Conservation (phyloP, 2,329 filamentous ascomycete species). For the Penicillium vulpinum region DNA sequence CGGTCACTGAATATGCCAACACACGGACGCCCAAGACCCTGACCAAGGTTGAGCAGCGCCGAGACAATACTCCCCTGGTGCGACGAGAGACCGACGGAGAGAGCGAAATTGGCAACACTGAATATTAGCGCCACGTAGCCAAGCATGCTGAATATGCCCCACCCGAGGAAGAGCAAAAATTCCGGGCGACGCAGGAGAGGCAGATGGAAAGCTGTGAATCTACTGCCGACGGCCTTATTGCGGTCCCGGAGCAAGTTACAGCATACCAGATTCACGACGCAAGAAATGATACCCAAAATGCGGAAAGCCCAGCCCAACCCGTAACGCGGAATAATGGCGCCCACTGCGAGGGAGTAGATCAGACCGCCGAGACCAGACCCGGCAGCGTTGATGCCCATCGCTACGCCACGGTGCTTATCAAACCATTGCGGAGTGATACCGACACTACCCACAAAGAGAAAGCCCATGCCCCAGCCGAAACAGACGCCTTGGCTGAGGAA, state of each 20-base stretch:
- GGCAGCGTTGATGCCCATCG: constrained; percentile 60
- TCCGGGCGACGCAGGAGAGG: constrained; percentile 55
- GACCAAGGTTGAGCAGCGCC: constrained; percentile 64
- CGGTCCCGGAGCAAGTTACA: constrained; percentile 58
- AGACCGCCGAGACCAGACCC: constrained; percentile 62
- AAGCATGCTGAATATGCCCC: constrained; percentile 63
- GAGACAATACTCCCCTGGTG: constrained; percentile 63
- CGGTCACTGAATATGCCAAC: constrained; percentile 64
- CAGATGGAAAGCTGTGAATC: constrained; percentile 55
- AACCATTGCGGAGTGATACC: constrained; percentile 64
- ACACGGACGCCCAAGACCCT: constrained; percentile 57
- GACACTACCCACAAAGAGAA: constrained; percentile 59
- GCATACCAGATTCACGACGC: constrained; percentile 54
- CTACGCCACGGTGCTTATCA: constrained; percentile 56
- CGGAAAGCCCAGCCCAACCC: constrained; percentile 63
- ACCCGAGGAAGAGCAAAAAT: constrained; percentile 59
- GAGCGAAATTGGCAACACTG: constrained; percentile 63
- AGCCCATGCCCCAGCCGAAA: constrained; percentile 64
- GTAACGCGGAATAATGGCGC: constrained; percentile 57
- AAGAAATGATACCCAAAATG: constrained; percentile 58
- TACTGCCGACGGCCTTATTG: constrained; percentile 56
- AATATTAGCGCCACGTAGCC: constrained; percentile 67
- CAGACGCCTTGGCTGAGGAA: constrained; percentile 62
- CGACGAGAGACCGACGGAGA: constrained; percentile 58
- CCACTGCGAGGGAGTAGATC: constrained; percentile 58